Percentiles rank a stretch among this genome's conserved stretches.
phyloP scores from a whole-genome alignment of 495 filamentous ascomycete genomes.

The Penicillium egyptiacum region DNA sequence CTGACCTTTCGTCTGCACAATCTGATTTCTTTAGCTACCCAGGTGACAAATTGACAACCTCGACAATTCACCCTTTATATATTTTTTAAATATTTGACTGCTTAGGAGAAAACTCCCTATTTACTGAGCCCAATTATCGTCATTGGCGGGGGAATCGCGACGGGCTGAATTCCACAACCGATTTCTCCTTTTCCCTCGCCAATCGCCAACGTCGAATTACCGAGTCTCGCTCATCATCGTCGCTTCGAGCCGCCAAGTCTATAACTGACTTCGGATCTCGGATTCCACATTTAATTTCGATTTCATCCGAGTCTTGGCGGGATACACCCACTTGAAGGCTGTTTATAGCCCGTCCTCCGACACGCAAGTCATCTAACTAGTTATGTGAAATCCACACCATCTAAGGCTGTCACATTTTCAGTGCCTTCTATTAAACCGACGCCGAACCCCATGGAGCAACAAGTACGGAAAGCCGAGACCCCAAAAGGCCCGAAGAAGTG shows the following conservation, averaged over 20 bases:
- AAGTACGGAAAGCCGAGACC: slow-evolving; percentile 7
- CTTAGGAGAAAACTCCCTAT: not conserved
- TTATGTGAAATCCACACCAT: not conserved
- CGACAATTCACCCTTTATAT: slow-evolving; percentile 2
- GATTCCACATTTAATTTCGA: not conserved
- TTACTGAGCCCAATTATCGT: not conserved
- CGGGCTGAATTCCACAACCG: slow-evolving; percentile 10
- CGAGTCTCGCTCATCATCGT: slow-evolving; percentile 8
- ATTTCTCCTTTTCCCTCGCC: slow-evolving; percentile 5
- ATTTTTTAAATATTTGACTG: not conserved
- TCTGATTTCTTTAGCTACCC: too few species aligned
- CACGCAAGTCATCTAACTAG: not conserved
- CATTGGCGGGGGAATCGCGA: slow-evolving; percentile 29
- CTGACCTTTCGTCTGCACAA: not conserved
- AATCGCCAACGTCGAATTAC: slow-evolving; percentile 12
- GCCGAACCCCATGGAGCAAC: slow-evolving; percentile 16
- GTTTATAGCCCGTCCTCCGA: not conserved
- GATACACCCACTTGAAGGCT: slow-evolving; percentile 1
- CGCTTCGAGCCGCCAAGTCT: slow-evolving; percentile 1
- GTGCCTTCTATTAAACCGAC: slow-evolving; percentile 1
- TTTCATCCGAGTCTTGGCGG: not conserved
- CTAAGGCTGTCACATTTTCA: not conserved
- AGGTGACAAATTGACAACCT: not conserved
- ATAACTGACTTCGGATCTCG: slow-evolving; percentile 5
- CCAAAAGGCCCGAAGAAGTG: slow-evolving; percentile 14